Base-by-base conservation (phyloP, 305 asterid species). In the Ilex paraguariensis region DNA sequence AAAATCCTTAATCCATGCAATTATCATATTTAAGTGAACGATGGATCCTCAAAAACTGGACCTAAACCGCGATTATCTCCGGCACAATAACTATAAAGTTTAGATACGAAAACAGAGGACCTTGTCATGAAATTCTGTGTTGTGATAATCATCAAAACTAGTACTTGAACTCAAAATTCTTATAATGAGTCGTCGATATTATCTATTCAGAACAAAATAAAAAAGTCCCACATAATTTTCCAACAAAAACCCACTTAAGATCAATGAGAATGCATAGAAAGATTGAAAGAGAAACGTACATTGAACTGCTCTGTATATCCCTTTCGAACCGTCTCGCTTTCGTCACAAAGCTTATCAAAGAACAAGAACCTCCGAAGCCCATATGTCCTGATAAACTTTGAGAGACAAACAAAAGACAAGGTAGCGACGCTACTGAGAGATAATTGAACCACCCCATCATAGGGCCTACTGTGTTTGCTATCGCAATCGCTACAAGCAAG, bases 321-420 rank as follows among this genome's bases (percentile, higher is more conserved):
- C 51, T 69, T 75, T 8, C 97, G 49, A 39, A 93, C 99, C 21
- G 87, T 82, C 83, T 93, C 97, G 84, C 99, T 90, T 79, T 87
- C 99, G 28, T 86, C 81, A 17, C 90, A 76, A 31, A 93, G 89
- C 73, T 81, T 83, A 73, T 93, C 99, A 44, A 93, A 81, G 82
- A 90, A 90, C 60, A 93, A 45, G 54, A 93, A 93, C 61, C 95
- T 67, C 71, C 97, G 68, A 17, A 93, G 84, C 17, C 99, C 99
- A 60, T 65, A 93, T 28, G 59, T 66, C 48, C 81, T 74, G 3
- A 93, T 86, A 46, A 86, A 93, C 0, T 66, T 59, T 28, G 99
- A 84, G 51, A 93, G 69, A 15, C 81, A 90, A 11, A 93, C 16
- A 67, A 90, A 93, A 13, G 99, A 93, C 5, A 93, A 60, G 60